Conservation (phyloP, 345 rosid species). For the Anastatica hierochuntica region DNA sequence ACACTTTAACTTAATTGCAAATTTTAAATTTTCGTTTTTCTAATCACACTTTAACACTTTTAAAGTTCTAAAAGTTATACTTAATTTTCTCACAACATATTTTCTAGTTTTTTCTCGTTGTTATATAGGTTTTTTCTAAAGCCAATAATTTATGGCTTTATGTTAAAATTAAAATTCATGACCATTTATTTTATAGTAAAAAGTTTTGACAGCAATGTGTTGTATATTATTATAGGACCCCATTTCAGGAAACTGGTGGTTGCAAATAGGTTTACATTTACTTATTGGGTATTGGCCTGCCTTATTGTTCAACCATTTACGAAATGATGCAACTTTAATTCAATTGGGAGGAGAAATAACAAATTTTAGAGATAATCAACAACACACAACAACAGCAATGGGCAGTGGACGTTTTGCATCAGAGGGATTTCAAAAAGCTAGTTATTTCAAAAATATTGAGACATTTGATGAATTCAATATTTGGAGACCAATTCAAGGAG, state of each 20-base stretch:
- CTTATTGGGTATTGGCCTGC: slow-evolving; percentile 39
- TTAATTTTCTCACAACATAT: no score
- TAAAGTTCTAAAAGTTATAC: no score
- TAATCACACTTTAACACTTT: no score
- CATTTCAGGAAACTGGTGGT: slow-evolving; percentile 36
- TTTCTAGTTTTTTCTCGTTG: no score
- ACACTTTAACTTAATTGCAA: no score
- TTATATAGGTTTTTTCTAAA: no score
- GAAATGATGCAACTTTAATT: slow-evolving; percentile 15
- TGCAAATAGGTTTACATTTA: slow-evolving; percentile 1
- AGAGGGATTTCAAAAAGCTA: slow-evolving; percentile 32
- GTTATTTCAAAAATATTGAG: slow-evolving; percentile 23
- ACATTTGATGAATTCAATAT: slow-evolving; percentile 9
- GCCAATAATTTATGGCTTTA: no score
- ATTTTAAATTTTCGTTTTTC: no score
- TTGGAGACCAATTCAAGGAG: background rate
- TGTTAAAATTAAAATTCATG: no score
- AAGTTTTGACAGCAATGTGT: no score
- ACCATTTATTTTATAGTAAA: no score
- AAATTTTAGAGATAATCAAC: background rate
- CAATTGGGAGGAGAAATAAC: slow-evolving; percentile 38
- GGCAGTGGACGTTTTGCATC: slow-evolving; percentile 38
- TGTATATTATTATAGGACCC: slow-evolving; percentile 20
- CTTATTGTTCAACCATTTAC: slow-evolving; percentile 22
- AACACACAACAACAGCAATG: slow-evolving; percentile 34